A percentile compares a stretch with the other conserved stretches of the same genome.
Conservation (phyloP, 176 grass and related monocot genomes). For the Eleusine indica region DNA sequence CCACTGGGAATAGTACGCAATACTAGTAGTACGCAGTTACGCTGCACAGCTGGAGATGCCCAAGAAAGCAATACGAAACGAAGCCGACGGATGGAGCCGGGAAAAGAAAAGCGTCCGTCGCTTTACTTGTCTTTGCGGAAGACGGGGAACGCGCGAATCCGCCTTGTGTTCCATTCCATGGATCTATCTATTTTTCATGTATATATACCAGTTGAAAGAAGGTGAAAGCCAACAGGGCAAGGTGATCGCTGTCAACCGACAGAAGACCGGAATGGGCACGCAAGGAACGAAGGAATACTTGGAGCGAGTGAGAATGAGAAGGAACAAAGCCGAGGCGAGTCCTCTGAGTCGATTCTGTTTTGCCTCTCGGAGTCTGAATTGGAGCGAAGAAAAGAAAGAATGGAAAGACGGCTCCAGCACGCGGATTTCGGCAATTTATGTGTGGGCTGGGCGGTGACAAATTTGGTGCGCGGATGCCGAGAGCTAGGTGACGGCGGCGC, state of each 20-base stretch:
- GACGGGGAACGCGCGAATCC: not conserved
- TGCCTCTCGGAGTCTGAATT: too few species aligned
- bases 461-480: not conserved
- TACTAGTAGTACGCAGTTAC: not conserved
- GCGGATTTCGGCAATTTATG: too few species aligned
- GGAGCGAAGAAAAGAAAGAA: too few species aligned
- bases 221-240: not conserved
- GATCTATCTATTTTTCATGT: not conserved
- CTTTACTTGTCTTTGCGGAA: not conserved
- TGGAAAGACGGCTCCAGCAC: too few species aligned
- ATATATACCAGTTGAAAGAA: too few species aligned
- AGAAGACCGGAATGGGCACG: not conserved
- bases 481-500: not conserved
- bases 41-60: slow-evolving; percentile 41
- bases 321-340: too few species aligned
- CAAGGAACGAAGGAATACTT: slow-evolving; percentile 25
- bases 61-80: slow-evolving; percentile 10
- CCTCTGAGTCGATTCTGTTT: too few species aligned
- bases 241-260: not conserved
- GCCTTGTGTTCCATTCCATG: too few species aligned
- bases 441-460: not conserved
- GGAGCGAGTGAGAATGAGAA: too few species aligned
- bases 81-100: not conserved
- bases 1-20: not conserved
- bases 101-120: not conserved